phyloP scores from a whole-genome alignment of 176 grass and related monocot species.

The Eragrostis curvula region DNA sequence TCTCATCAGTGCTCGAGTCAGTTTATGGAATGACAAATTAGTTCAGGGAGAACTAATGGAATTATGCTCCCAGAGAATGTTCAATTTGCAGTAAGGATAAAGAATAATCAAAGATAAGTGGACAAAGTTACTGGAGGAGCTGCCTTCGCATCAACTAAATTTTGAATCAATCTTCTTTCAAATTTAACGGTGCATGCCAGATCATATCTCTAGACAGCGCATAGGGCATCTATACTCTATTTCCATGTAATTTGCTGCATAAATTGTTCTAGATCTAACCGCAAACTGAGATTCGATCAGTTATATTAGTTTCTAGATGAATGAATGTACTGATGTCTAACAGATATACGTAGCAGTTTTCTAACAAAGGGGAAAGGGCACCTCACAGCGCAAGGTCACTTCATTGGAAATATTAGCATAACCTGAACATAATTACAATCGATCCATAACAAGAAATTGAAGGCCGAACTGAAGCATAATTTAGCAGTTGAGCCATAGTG shows the following conservation, averaged over 20 bases:
- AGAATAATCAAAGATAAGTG: background rate
- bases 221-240: background rate
- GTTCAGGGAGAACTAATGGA: background rate
- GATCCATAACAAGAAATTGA: background rate
- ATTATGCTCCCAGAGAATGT: background rate
- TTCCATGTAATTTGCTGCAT: background rate
- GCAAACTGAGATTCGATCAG: too few relatives aligned
- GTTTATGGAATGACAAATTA: background rate
- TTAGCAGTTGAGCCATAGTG: too few relatives aligned
- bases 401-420: background rate
- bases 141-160: background rate
- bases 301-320: too few relatives aligned
- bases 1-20: background rate
- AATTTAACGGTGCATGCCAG: background rate
- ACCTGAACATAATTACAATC: background rate
- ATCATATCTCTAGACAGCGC: background rate
- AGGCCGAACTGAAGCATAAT: too few relatives aligned
- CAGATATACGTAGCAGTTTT: background rate
- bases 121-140: background rate
- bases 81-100: background rate
- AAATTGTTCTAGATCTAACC: background rate
- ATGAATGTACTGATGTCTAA: too few relatives aligned
- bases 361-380: background rate
- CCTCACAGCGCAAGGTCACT: too few relatives aligned
- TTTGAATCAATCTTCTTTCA: background rate